Evolutionary conservation across 305 asterid genomes (phyloP).

Genomic region (Rubia occidens): DNA sequence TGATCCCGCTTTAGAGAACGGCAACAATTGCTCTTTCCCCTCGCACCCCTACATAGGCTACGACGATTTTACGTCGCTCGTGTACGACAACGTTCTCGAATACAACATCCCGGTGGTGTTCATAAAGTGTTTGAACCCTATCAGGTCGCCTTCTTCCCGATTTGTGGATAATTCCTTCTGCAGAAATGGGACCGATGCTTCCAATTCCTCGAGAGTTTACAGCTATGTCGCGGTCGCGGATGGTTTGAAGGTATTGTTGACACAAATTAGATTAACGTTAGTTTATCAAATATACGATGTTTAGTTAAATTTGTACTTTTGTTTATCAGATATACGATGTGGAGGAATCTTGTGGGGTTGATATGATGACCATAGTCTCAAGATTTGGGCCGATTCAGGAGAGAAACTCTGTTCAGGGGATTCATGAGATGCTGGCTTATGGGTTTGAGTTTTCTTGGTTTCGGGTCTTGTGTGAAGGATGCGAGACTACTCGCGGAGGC

Average conservation of each 20-base stretch:
- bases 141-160: conserved; percentile 11
- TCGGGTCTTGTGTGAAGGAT: conserved; percentile 35
- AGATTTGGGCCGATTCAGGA: conserved; percentile 15
- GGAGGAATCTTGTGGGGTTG: conserved; percentile 42
- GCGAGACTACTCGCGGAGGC: conserved; percentile 43
- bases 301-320: neutral
- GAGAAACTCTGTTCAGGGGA: conserved; percentile 29
- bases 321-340: conserved; percentile 21
- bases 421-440: conserved; percentile 37
- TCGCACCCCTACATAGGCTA: neutral
- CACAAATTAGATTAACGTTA: neutral
- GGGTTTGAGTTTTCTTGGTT: conserved; percentile 66
- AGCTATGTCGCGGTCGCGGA: conserved; percentile 32
- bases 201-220: conserved; percentile 13
- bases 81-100: neutral
- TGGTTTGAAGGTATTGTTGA: conserved; percentile 7
- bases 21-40: conserved; percentile 15
- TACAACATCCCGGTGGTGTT: conserved; percentile 15
- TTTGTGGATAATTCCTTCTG: conserved; percentile 18
- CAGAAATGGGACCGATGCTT: neutral
- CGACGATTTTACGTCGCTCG: conserved; percentile 11
- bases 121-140: conserved; percentile 14
- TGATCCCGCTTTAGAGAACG: conserved; percentile 15
- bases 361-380: conserved; percentile 25
- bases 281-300: too few relatives aligned